Evolutionary conservation across 805 yeast genomes (phyloP).

Genomic region (Metschnikowia koreensis): DNA sequence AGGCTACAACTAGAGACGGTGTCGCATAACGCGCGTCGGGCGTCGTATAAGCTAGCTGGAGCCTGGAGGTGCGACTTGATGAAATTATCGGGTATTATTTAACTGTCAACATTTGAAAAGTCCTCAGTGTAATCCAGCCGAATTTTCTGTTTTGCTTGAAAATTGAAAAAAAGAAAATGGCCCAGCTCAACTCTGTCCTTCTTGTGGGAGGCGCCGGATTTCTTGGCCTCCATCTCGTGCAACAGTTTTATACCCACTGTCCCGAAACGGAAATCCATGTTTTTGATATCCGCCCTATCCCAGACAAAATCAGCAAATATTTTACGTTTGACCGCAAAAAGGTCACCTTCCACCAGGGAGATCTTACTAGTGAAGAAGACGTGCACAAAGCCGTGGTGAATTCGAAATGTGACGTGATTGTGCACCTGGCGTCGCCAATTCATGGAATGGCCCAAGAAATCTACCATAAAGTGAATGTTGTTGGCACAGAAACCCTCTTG

Average conservation of each 20-base stretch:
- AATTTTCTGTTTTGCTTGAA: no score
- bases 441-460: slow-evolving; percentile 79
- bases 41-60: no score
- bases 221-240: slow-evolving; percentile 85
- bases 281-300: slow-evolving; percentile 87
- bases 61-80: no score
- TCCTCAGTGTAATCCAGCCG: no score
- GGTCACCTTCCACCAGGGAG: slow-evolving; percentile 73
- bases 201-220: slow-evolving; percentile 97
- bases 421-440: slow-evolving; percentile 96
- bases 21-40: no score
- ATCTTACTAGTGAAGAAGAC: slow-evolving; percentile 72
- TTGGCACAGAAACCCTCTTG: slow-evolving; percentile 78
- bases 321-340: slow-evolving; percentile 68
- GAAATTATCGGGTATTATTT: no score
- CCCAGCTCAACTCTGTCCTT: slow-evolving; percentile 54
- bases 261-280: slow-evolving; percentile 78
- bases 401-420: slow-evolving; percentile 69
- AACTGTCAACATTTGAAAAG: no score
- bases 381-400: slow-evolving; percentile 58
- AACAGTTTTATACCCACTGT: slow-evolving; percentile 66
- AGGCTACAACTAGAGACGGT: no score
- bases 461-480: slow-evolving; percentile 85
- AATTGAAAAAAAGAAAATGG: slow-evolving; percentile 4
- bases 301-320: slow-evolving; percentile 63